Conservation (phyloP, 2,329 filamentous ascomycete species). For the Davidsoniella neocaledoniae region DNA sequence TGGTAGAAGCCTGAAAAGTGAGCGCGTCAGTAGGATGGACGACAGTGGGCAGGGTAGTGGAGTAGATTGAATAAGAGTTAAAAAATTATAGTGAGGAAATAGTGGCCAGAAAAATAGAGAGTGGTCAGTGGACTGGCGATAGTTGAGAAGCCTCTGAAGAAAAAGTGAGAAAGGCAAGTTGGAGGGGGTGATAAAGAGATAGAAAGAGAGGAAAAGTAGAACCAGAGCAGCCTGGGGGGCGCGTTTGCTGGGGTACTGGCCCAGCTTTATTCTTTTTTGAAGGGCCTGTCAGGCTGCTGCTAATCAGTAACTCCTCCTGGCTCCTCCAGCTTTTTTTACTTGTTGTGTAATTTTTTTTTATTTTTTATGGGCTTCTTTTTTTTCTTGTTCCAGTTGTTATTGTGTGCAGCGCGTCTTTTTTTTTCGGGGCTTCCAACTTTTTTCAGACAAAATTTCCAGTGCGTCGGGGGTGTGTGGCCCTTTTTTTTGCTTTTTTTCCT, state of each 20-base stretch:
- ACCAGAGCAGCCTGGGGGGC: constrained; percentile 8
- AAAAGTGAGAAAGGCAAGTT: background rate
- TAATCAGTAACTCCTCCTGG: constrained; percentile 11
- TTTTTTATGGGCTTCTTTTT: constrained; percentile 11
- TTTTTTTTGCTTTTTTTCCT: background rate
- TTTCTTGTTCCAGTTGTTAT: constrained; percentile 6
- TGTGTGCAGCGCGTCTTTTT: constrained; percentile 1
- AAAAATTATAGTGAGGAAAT: background rate
- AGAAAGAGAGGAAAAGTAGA: constrained; percentile 10
- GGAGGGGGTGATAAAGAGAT: constrained; percentile 5
- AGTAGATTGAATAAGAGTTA: constrained; percentile 13
- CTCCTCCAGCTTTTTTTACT: background rate
- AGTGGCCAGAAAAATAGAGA: background rate
- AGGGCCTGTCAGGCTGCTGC: constrained; percentile 9
- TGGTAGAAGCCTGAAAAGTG: background rate
- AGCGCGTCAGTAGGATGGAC: background rate
- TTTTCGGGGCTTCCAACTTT: background rate
- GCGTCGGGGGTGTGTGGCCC: background rate
- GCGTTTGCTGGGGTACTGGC: constrained; percentile 10
- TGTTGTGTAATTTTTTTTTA: constrained; percentile 4
- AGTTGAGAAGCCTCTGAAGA: constrained; percentile 4
- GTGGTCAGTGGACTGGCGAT: constrained; percentile 1
- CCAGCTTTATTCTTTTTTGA: constrained; percentile 12
- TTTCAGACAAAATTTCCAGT: background rate
- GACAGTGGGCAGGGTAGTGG: constrained; percentile 5